phyloP scores from a whole-genome alignment of 129 eudicot genomes.

The carrot (Daucus carota) region DNA sequence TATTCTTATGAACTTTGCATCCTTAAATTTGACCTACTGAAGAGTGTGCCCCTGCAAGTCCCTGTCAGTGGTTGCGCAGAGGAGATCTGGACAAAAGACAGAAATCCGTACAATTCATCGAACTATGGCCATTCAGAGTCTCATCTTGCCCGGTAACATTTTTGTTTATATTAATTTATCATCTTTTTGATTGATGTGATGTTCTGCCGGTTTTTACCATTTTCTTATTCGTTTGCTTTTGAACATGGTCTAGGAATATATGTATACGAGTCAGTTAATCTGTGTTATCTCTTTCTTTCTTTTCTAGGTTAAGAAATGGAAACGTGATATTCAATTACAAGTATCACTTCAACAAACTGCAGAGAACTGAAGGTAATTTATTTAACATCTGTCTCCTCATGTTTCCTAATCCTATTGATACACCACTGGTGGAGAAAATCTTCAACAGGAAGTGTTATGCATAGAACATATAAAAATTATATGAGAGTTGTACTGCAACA shows the following conservation, averaged over 20 bases:
- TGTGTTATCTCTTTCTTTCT: conserved; percentile 12
- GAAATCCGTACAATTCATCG: conserved; percentile 59
- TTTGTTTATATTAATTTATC: neutral
- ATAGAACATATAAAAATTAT: neutral
- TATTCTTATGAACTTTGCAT: neutral
- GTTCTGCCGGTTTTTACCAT: neutral
- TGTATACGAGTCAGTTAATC: neutral
- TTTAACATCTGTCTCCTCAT: neutral
- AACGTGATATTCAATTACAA: conserved; percentile 81
- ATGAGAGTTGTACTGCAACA: neutral
- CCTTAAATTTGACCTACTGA: neutral
- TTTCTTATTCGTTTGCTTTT: conserved; percentile 5
- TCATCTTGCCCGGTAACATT: conserved; percentile 51
- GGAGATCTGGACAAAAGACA: conserved; percentile 66
- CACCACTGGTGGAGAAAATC: neutral
- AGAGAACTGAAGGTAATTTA: conserved; percentile 76
- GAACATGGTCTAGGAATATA: neutral
- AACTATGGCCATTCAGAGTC: conserved; percentile 51
- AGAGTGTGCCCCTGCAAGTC: conserved; percentile 57
- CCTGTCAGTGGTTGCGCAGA: conserved; percentile 67
- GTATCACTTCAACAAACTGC: conserved; percentile 63
- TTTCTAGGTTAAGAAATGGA: conserved; percentile 73
- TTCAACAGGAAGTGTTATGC: neutral
- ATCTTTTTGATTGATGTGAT: conserved; percentile 2
- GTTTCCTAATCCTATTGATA: neutral